These are phyloP conservation scores for Xylariaceae sp. DNA, from an alignment of 2,329 filamentous ascomycete genomes.

Conservation along the genomic window DNA sequence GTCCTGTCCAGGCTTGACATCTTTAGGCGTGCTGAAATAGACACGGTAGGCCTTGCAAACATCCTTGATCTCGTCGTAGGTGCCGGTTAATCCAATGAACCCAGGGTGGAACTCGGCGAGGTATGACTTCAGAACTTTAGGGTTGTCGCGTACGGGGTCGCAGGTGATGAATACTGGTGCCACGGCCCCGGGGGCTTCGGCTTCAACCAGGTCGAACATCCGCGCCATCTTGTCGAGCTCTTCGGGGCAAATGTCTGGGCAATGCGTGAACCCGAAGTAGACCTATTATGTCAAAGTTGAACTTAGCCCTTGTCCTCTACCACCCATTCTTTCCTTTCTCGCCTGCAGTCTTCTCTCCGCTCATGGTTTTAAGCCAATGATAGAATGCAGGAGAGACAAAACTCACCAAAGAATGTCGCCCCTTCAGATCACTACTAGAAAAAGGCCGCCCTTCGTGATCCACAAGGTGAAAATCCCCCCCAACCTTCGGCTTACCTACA, in stretches of 20 bases:
- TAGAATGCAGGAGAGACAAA: not conserved
- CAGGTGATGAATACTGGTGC: constrained; percentile 92
- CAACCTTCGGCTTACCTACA: constrained; percentile 90
- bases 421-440: constrained; percentile 80
- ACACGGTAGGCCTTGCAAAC: constrained; percentile 96
- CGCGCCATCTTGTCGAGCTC: constrained; percentile 99
- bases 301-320: constrained; percentile 4
- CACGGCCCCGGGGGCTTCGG: constrained; percentile 58
- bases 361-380: not conserved
- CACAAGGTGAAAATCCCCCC: constrained; percentile 80
- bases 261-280: constrained; percentile 98
- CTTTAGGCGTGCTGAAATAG: constrained; percentile 91
- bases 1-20: constrained; percentile 91
- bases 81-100: constrained; percentile 88
- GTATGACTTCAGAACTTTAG: constrained; percentile 83
- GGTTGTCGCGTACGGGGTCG: constrained; percentile 89
- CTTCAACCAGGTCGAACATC: constrained; percentile 79
- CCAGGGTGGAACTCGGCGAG: constrained; percentile 87
- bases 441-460: constrained; percentile 83
- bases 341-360: not conserved
- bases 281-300: constrained; percentile 60
- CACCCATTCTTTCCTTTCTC: not conserved
- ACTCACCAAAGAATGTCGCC: constrained; percentile 79
- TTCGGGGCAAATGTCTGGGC: constrained; percentile 97
- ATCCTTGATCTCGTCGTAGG: constrained; percentile 90